These are phyloP conservation scores for Plantago rigida DNA, from an alignment of 305 asterid species.

Conservation along the genomic window DNA sequence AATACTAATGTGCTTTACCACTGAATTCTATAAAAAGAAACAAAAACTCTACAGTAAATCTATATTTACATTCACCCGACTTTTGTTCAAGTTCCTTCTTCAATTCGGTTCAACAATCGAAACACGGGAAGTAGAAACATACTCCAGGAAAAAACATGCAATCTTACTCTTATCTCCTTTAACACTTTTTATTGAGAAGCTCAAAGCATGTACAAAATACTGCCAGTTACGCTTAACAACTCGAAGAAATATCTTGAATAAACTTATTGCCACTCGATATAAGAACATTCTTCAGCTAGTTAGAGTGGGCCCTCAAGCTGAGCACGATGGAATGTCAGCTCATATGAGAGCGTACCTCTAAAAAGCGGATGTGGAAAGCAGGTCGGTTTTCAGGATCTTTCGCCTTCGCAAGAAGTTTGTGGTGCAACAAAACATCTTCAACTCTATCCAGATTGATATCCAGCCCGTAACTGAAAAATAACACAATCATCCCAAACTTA, in stretches of 20 bases:
- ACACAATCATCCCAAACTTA: slow-evolving; percentile 21
- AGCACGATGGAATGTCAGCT: too few relatives aligned
- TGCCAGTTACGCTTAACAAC: slow-evolving; percentile 1
- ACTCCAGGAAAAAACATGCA: too few relatives aligned
- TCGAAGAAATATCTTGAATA: not conserved
- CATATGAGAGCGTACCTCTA: slow-evolving; percentile 44
- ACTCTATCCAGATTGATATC: slow-evolving; percentile 74
- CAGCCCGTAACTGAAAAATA: slow-evolving; percentile 53
- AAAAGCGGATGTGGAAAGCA: slow-evolving; percentile 58
- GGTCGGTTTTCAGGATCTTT: slow-evolving; percentile 67
- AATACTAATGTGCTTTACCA: too few relatives aligned
- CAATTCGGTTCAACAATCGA: too few relatives aligned
- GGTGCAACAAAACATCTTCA: slow-evolving; percentile 83
- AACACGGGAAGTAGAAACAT: too few relatives aligned
- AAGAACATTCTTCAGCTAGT: slow-evolving; percentile 7
- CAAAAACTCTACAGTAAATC: too few relatives aligned
- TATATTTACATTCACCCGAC: too few relatives aligned
- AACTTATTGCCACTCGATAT: slow-evolving; percentile 14
- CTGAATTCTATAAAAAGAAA: too few relatives aligned
- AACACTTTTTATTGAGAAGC: slow-evolving; percentile 8
- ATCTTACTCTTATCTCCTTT: slow-evolving; percentile 10
- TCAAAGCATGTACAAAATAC: slow-evolving; percentile 11
- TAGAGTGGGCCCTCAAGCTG: not conserved
- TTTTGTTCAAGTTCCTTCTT: too few relatives aligned
- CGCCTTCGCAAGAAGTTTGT: slow-evolving; percentile 65